These are phyloP conservation scores for Penicillium digitatum DNA, from an alignment of 2,329 filamentous ascomycete genomes.

Conservation along the genomic window DNA sequence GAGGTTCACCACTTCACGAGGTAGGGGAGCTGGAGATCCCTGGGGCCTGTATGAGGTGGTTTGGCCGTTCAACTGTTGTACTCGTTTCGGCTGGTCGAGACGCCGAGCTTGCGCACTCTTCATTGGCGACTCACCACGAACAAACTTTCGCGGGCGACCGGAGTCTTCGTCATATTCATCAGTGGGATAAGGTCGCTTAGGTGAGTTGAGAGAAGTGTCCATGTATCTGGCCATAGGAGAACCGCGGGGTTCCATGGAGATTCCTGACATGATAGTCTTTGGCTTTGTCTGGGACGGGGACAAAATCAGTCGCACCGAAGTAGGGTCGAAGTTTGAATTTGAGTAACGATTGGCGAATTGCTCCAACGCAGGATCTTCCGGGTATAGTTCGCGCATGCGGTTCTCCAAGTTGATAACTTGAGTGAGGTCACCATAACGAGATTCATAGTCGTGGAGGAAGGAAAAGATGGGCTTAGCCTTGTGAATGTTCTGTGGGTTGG, in stretches of 20 bases:
- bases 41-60: conserved; percentile 49
- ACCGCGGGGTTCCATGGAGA: conserved; percentile 27
- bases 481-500: conserved; percentile 67
- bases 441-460: conserved; percentile 95
- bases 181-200: conserved; percentile 55
- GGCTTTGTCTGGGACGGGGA: conserved; percentile 76
- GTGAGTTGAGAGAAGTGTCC: conserved; percentile 42
- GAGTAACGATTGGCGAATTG: conserved; percentile 75
- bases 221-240: conserved; percentile 37
- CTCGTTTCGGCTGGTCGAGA: conserved; percentile 67
- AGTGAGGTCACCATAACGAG: conserved; percentile 84
- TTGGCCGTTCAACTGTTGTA: conserved; percentile 34
- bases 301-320: conserved; percentile 74
- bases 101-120: conserved; percentile 86
- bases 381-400: conserved; percentile 90
- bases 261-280: conserved; percentile 44
- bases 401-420: conserved; percentile 88
- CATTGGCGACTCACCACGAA: conserved; percentile 83
- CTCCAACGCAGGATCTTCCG: conserved; percentile 72
- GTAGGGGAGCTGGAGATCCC: conserved; percentile 61
- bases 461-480: conserved; percentile 82
- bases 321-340: conserved; percentile 72
- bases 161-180: conserved; percentile 70
- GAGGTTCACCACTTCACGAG: conserved; percentile 60
- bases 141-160: conserved; percentile 77